Percentiles rank a stretch among this genome's conserved stretches.
Conservation (phyloP, 495 filamentous ascomycete genomes). For the Cercophora sp. region DNA sequence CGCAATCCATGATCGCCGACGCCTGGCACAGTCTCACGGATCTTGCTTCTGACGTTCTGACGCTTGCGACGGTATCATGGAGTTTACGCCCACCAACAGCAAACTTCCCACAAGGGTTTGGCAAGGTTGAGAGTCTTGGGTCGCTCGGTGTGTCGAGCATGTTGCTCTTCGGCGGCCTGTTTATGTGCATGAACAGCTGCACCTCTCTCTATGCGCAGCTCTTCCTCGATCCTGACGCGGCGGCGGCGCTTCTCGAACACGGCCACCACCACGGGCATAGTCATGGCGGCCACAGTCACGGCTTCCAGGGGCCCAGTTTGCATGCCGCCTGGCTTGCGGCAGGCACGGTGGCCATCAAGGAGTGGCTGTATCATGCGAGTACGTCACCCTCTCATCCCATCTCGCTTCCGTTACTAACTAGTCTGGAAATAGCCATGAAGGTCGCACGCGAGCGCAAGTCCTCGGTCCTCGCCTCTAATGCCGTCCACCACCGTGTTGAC, state of each 20-base stretch:
- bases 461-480: slow-evolving; percentile 94
- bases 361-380: slow-evolving; percentile 97
- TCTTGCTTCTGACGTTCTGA: slow-evolving; percentile 90
- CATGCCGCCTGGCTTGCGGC: slow-evolving; percentile 95
- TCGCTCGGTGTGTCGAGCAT: slow-evolving; percentile 88
- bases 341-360: slow-evolving; percentile 85
- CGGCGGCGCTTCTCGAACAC: slow-evolving; percentile 56
- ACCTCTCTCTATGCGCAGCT: slow-evolving; percentile 74
- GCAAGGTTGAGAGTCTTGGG: slow-evolving; percentile 95
- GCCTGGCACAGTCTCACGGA: slow-evolving; percentile 93
- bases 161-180: slow-evolving; percentile 78
- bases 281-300: slow-evolving; percentile 62
- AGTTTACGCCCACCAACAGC: slow-evolving; percentile 77
- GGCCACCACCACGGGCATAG: slow-evolving; percentile 60
- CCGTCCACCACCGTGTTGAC: slow-evolving; percentile 93
- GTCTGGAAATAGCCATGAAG: slow-evolving; percentile 98
- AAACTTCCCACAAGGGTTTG: slow-evolving; percentile 84
- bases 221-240: slow-evolving; percentile 61
- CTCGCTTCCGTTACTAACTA: too few relatives aligned
- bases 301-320: slow-evolving; percentile 67
- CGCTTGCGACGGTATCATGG: slow-evolving; percentile 87
- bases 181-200: slow-evolving; percentile 80
- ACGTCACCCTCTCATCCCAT: slow-evolving; percentile 37
- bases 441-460: slow-evolving; percentile 91
- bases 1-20: slow-evolving; percentile 88